These are phyloP conservation scores for Teratosphaeria epicoccoides DNA, from an alignment of 2,329 filamentous ascomycete species.

Conservation along the genomic window DNA sequence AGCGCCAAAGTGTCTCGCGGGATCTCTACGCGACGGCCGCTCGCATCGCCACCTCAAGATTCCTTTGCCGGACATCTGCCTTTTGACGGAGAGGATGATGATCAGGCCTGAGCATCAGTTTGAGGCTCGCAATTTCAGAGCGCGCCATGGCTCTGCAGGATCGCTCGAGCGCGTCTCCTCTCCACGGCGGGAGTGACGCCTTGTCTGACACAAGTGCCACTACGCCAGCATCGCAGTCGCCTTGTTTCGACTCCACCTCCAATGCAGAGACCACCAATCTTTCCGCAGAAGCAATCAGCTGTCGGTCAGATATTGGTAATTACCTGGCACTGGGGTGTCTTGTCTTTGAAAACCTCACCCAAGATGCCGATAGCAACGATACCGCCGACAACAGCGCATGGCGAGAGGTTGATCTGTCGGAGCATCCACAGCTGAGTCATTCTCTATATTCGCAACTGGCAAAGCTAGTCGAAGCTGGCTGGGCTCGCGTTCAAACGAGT, in stretches of 20 bases:
- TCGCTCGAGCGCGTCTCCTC: neutral
- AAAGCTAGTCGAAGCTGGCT: conserved; percentile 6
- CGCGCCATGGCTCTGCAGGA: neutral
- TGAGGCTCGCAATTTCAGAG: neutral
- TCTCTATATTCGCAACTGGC: neutral
- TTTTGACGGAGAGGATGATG: neutral
- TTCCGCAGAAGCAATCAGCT: neutral
- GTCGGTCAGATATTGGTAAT: conserved; percentile 11
- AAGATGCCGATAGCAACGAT: neutral
- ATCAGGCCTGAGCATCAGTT: neutral
- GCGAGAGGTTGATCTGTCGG: neutral
- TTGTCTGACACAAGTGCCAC: neutral
- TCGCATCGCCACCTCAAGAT: neutral
- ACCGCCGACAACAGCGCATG: neutral
- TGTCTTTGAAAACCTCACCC: conserved; percentile 5
- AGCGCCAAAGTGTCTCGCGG: neutral
- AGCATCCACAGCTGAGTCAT: neutral
- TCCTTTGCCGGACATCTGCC: neutral
- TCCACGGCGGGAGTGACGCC: neutral
- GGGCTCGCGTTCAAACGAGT: conserved; percentile 8
- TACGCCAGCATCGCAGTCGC: neutral
- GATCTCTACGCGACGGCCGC: neutral
- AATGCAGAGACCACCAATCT: neutral
- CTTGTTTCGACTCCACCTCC: neutral
- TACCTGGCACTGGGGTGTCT: conserved; percentile 20